Conservation (phyloP, 768 basidiomycete genomes). For the Phlegmacium glaucopus region DNA sequence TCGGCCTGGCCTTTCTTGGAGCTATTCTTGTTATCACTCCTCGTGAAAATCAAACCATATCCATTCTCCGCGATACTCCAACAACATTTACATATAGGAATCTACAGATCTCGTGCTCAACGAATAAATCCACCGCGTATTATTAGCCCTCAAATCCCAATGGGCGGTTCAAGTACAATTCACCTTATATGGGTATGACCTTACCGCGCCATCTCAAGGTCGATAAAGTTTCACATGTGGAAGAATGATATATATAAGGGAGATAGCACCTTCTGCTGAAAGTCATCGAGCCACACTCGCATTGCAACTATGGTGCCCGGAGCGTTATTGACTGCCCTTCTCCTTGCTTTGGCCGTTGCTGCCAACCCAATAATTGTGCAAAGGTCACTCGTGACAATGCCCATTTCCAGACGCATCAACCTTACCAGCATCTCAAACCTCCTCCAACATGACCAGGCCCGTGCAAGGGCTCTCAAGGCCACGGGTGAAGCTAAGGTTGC, state of each 20-base stretch:
- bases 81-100: conserved; percentile 4
- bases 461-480: conserved; percentile 42
- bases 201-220: no score
- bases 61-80: conserved; percentile 6
- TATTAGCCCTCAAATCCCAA: conserved; percentile 9
- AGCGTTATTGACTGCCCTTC: conserved; percentile 40
- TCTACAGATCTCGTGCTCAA: conserved; percentile 13
- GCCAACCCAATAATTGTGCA: conserved; percentile 43
- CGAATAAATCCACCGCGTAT: no score
- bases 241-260: not conserved
- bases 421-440: conserved; percentile 45
- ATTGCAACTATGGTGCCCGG: conserved; percentile 18
- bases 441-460: conserved; percentile 46
- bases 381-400: conserved; percentile 39
- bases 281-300: conserved; percentile 13
- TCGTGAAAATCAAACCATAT: conserved; percentile 7
- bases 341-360: conserved; percentile 43
- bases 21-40: conserved; percentile 23
- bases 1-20: not conserved
- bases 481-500: conserved; percentile 32
- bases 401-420: conserved; percentile 55
- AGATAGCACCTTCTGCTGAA: no score
- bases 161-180: no score
- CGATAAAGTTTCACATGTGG: conserved; percentile 23
- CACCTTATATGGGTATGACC: no score